Percentiles rank a stretch among this genome's conserved stretches.
Evolutionary conservation across 805 yeast species (phyloP).

Genomic region (Wickerhamiella qilinensis): DNA sequence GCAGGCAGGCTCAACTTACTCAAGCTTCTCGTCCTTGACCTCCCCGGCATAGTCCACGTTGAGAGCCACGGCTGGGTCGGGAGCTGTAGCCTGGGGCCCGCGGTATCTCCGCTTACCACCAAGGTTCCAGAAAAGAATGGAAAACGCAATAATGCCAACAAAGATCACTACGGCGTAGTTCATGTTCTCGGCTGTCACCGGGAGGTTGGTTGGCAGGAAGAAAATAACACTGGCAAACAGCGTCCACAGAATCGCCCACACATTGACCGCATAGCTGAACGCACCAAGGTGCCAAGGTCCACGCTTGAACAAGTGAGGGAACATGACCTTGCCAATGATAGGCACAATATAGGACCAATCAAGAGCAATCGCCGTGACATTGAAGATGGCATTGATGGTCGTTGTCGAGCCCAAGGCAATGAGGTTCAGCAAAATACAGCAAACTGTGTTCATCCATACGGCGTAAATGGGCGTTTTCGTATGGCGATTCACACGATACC

Average conservation of each 20-base stretch:
- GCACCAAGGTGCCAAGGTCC: constrained; percentile 57
- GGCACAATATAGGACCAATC: constrained; percentile 55
- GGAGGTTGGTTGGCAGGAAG: constrained; percentile 16
- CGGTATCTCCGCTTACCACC: constrained; percentile 14
- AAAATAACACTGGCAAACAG: constrained; percentile 14
- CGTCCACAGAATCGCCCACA: constrained; percentile 15
- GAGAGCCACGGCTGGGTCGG: constrained; percentile 12
- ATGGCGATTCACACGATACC: constrained; percentile 31
- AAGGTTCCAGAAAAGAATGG: constrained; percentile 12
- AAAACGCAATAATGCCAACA: constrained; percentile 12
- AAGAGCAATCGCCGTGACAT: constrained; percentile 56
- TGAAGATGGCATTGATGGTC: constrained; percentile 55
- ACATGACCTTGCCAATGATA: constrained; percentile 39
- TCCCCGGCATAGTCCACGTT: constrained; percentile 10
- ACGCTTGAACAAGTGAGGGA: constrained; percentile 36
- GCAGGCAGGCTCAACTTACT: too few relatives aligned
- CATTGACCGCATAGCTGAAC: constrained; percentile 14
- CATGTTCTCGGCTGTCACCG: constrained; percentile 16
- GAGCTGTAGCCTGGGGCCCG: constrained; percentile 15
- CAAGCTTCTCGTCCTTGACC: constrained; percentile 12
- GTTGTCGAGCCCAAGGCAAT: constrained; percentile 44
- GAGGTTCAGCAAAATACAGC: constrained; percentile 36
- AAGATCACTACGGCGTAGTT: constrained; percentile 19
- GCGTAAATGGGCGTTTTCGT: constrained; percentile 54
- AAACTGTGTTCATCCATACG: constrained; percentile 33